These are phyloP conservation scores for Breynia disticha DNA, from an alignment of 441 rosid species.

Conservation along the genomic window DNA sequence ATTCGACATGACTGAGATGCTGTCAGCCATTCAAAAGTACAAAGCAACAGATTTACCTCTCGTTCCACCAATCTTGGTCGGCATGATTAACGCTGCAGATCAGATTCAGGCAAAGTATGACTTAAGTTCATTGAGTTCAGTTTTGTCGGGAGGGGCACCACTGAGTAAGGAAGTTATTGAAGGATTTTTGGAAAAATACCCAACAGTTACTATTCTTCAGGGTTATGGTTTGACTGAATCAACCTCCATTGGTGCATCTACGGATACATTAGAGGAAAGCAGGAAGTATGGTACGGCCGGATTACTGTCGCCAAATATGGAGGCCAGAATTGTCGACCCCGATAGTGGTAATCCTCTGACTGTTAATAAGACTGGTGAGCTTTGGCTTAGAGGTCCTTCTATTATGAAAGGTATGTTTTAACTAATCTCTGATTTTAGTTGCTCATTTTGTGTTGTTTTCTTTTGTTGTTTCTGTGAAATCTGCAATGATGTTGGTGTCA, in stretches of 20 bases:
- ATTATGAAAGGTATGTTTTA: slow-evolving; percentile 73
- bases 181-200: slow-evolving; percentile 62
- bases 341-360: slow-evolving; percentile 36
- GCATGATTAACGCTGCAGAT: slow-evolving; percentile 56
- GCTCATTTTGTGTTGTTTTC: no score
- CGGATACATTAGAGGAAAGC: slow-evolving; percentile 68
- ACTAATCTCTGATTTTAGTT: background rate
- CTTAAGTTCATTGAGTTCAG: slow-evolving; percentile 53
- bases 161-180: slow-evolving; percentile 79
- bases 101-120: slow-evolving; percentile 53
- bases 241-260: slow-evolving; percentile 61
- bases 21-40: slow-evolving; percentile 47
- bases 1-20: slow-evolving; percentile 80
- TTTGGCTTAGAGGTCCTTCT: slow-evolving; percentile 81
- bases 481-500: no score
- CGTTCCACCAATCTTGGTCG: slow-evolving; percentile 85
- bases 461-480: no score
- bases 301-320: slow-evolving; percentile 56
- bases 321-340: slow-evolving; percentile 77
- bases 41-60: slow-evolving; percentile 54
- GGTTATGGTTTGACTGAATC: slow-evolving; percentile 93
- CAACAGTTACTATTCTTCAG: slow-evolving; percentile 54
- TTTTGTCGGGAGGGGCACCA: slow-evolving; percentile 82
- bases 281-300: slow-evolving; percentile 86
- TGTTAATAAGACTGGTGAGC: slow-evolving; percentile 80